Conservation (phyloP, 2,329 filamentous ascomycete species). For the Byssothecium circinans region DNA sequence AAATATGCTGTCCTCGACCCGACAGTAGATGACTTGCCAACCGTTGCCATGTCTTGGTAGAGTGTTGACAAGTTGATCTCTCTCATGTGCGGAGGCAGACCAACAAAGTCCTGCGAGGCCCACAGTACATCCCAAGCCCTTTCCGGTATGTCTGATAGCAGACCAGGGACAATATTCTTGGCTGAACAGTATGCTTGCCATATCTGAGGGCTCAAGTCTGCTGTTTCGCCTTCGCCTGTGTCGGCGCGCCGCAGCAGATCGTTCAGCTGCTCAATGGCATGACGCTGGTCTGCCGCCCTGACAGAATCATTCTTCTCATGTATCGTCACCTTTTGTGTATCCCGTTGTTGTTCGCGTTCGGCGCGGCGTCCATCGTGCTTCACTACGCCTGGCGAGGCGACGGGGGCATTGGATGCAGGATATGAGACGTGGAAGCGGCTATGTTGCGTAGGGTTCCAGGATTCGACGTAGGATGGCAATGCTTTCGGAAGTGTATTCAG, state of each 20-base stretch:
- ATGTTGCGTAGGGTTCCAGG: slow-evolving; percentile 33
- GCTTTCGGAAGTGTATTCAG: slow-evolving; percentile 27
- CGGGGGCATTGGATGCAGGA: slow-evolving; percentile 1
- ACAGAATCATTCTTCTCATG: background rate
- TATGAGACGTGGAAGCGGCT: slow-evolving; percentile 1
- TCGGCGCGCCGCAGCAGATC: slow-evolving; percentile 15
- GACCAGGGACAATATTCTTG: slow-evolving; percentile 17
- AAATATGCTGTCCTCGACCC: slow-evolving; percentile 27
- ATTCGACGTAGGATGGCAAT: slow-evolving; percentile 23
- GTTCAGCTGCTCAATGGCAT: slow-evolving; percentile 16
- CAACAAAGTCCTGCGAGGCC: slow-evolving; percentile 23
- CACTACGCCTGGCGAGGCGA: background rate
- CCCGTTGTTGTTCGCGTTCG: slow-evolving; percentile 14
- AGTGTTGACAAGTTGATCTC: slow-evolving; percentile 25
- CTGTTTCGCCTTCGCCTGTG: background rate
- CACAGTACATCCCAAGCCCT: slow-evolving; percentile 41
- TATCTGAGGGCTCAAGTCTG: slow-evolving; percentile 10
- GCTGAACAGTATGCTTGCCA: slow-evolving; percentile 37
- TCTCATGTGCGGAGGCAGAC: slow-evolving; percentile 16
- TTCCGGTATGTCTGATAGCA: slow-evolving; percentile 23
- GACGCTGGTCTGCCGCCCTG: background rate
- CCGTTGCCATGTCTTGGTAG: slow-evolving; percentile 29
- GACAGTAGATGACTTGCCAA: slow-evolving; percentile 18
- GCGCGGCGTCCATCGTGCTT: slow-evolving; percentile 2
- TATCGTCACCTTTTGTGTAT: slow-evolving; percentile 6